Conservation (phyloP, 331 rosid genomes). For the Telfairia occidentalis region DNA sequence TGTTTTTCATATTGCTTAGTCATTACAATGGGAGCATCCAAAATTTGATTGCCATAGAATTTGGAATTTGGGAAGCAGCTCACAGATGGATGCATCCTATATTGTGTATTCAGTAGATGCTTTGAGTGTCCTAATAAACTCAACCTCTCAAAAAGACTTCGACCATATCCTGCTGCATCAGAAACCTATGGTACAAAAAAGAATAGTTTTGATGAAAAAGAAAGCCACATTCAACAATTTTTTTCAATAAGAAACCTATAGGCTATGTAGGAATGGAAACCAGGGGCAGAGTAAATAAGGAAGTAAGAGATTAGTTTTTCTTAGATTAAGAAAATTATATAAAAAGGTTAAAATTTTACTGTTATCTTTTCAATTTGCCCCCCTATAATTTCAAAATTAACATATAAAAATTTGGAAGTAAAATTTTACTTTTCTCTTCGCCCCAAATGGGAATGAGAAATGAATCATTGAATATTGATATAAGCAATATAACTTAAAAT, state of each 20-base stretch:
- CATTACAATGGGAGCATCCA: slow-evolving; percentile 40
- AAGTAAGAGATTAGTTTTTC: not conserved
- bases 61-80: slow-evolving; percentile 32
- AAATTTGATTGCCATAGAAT: slow-evolving; percentile 40
- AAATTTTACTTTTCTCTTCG: no score
- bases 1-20: slow-evolving; percentile 25
- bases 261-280: no score
- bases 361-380: no score
- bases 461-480: not conserved
- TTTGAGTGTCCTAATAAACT: slow-evolving; percentile 31
- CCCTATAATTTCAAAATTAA: no score
- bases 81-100: slow-evolving; percentile 58
- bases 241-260: no score
- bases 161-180: slow-evolving; percentile 34
- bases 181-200: slow-evolving; percentile 23
- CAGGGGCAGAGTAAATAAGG: not conserved
- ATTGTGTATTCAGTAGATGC: slow-evolving; percentile 44
- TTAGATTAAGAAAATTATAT: no score
- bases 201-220: not conserved
- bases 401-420: no score
- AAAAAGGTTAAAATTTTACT: no score
- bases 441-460: not conserved
- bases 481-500: not conserved
- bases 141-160: slow-evolving; percentile 64
- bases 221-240: not conserved